Evolutionary conservation across 352 stramenopile species (phyloP), one percentile per base, ranked within the genome.

Genomic region (Phytophthora megakarya): DNA sequence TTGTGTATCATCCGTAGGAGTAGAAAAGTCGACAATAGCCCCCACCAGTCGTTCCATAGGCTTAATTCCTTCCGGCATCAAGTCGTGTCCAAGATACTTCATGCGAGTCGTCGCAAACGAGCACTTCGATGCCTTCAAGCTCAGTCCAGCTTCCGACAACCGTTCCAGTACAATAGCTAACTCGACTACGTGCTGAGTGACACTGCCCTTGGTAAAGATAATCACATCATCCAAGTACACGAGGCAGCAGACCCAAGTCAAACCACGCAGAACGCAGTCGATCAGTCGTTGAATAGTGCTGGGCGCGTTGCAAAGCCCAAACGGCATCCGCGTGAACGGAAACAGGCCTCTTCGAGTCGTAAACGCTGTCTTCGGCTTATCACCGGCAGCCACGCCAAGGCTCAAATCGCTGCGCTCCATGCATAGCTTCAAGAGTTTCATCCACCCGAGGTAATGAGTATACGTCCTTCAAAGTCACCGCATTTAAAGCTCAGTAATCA

Each of bases 141-240:
- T 63, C 3, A 63, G 23, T 37, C 55, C 55, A 33, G 44, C 44
- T 22, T 38, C 44, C 16, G 44, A 25, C 11, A 50, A 26, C 7
- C 44, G 44, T 11, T 50, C 44, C 1, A 50, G 23, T 11, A 75
- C 70, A 3, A 30, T 38, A 0, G 61, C 55, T 10, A 75, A 28
- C 9, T 70, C 52, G 1, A 74, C 53, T 7, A 67, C 26, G 19
- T 75, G 65, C 3, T 37, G 19, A 4, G 57, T 52, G 0, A 73
- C 33, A 0, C n/a, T 18, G 0, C 65, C 61, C 19, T 72, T 68
- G 1, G 56, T 64, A 33, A 61, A 72, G 5, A 77, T 38, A 0
- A 77, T 38, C 5, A 77, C 59, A 25, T 73, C 70, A 35, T 77
- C 61, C 0, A 72, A 21, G 12, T 69, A 74, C 0, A 78, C 55